Evolutionary conservation across 2,329 filamentous ascomycete species (phyloP).

Genomic region (Dryadomyces quercus-mongolicae): DNA sequence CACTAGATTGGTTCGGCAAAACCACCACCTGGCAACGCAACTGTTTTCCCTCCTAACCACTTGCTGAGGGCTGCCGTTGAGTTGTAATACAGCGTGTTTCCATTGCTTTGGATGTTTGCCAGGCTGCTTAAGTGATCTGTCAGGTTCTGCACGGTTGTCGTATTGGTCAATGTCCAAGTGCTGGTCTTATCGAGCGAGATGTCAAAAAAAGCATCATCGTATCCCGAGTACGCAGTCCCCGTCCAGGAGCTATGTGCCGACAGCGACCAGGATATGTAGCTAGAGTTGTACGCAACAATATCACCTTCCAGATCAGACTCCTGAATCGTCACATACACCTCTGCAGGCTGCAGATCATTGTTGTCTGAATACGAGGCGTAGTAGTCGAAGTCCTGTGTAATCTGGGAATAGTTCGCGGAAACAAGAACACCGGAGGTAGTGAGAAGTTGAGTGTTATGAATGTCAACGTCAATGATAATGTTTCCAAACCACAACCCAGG

Average conservation of each 20-base stretch:
- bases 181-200: constrained; percentile 1
- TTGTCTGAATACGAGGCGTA: constrained; percentile 6
- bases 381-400: constrained; percentile 9
- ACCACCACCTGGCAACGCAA: not conserved
- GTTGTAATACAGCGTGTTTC: constrained; percentile 4
- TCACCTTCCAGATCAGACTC: constrained; percentile 2
- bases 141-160: constrained; percentile 1
- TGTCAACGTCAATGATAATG: constrained; percentile 1
- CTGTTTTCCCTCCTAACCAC: not conserved
- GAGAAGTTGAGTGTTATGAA: not conserved
- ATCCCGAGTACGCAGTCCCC: not conserved
- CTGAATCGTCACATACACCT: not conserved
- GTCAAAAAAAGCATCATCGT: not conserved
- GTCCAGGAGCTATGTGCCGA: constrained; percentile 1
- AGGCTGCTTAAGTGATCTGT: not conserved
- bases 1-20: not conserved
- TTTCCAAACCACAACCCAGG: constrained; percentile 9
- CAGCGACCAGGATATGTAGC: constrained; percentile 3
- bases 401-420: constrained; percentile 7
- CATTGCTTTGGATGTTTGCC: constrained; percentile 4
- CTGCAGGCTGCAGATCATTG: constrained; percentile 1
- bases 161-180: constrained; percentile 1
- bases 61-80: not conserved
- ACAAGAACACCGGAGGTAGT: constrained; percentile 2
- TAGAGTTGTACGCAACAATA: constrained; percentile 7